These are phyloP conservation scores for Geoglossum glabrum DNA, from an alignment of 495 filamentous ascomycete species.

Conservation along the genomic window DNA sequence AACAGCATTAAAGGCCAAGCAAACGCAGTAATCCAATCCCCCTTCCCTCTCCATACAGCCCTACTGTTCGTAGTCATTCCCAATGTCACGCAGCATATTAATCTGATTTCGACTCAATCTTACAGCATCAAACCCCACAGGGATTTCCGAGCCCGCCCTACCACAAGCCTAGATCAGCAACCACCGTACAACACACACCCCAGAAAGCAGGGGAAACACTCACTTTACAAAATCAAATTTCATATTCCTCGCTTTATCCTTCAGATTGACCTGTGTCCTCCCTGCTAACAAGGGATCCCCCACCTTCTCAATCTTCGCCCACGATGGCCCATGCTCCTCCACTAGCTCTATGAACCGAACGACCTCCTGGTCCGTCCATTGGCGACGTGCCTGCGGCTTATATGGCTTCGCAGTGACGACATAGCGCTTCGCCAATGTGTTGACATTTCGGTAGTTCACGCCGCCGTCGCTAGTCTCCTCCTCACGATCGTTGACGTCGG, in stretches of 20 bases:
- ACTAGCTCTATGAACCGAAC: slow-evolving; percentile 29
- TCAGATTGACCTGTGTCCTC: slow-evolving; percentile 39
- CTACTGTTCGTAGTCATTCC: background rate
- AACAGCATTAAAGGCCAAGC: no score
- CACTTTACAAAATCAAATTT: slow-evolving; percentile 39
- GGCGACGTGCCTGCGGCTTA: slow-evolving; percentile 24
- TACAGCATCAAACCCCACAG: background rate
- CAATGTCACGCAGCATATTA: background rate
- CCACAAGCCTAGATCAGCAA: background rate
- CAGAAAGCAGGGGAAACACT: background rate
- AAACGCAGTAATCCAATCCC: no score
- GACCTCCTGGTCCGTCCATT: slow-evolving; percentile 29
- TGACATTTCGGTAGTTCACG: background rate
- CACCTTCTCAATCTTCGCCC: slow-evolving; percentile 27
- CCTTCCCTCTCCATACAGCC: background rate
- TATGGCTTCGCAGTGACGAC: background rate
- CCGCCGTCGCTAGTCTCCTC: no score
- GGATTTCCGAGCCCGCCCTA: background rate
- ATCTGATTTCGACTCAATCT: slow-evolving; percentile 1
- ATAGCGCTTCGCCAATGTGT: background rate
- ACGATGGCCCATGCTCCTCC: slow-evolving; percentile 27
- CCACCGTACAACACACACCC: no score
- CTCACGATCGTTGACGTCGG: background rate
- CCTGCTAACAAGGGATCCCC: slow-evolving; percentile 19
- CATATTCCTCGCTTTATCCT: slow-evolving; percentile 46